Percentiles rank a stretch among this genome's conserved stretches.
phyloP scores from a whole-genome alignment of 176 grass and related monocot species.

The Rhynchospora tenuis region DNA sequence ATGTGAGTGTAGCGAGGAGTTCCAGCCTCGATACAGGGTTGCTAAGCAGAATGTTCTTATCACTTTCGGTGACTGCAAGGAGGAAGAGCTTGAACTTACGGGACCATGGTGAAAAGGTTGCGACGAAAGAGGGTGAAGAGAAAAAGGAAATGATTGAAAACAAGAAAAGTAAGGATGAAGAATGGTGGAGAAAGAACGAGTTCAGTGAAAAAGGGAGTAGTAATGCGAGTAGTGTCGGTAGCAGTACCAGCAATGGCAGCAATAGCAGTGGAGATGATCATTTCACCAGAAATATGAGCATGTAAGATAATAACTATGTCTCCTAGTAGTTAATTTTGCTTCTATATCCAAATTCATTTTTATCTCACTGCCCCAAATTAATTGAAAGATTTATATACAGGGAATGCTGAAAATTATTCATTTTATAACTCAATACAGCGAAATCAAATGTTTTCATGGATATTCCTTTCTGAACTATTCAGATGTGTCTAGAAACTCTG shows the following conservation, averaged over 20 bases:
- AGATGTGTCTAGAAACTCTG: neutral
- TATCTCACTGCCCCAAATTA: neutral
- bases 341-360: neutral
- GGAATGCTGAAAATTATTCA: neutral
- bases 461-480: neutral
- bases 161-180: slow-evolving; percentile 30
- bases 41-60: slow-evolving; percentile 63
- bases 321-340: neutral
- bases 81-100: slow-evolving; percentile 52
- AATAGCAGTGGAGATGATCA: slow-evolving; percentile 20
- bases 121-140: neutral
- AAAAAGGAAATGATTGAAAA: neutral
- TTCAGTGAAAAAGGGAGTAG: slow-evolving; percentile 38
- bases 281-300: slow-evolving; percentile 23
- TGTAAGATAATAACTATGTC: neutral
- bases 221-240: slow-evolving; percentile 44
- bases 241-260: slow-evolving; percentile 41
- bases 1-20: slow-evolving; percentile 41
- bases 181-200: slow-evolving; percentile 62
- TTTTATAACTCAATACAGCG: neutral
- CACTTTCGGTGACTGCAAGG: slow-evolving; percentile 38
- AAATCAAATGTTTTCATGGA: neutral
- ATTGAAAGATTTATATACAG: neutral
- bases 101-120: neutral
- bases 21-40: slow-evolving; percentile 51